phyloP scores from a whole-genome alignment of 2,329 filamentous ascomycete genomes.

The Aureobasidium sp. region DNA sequence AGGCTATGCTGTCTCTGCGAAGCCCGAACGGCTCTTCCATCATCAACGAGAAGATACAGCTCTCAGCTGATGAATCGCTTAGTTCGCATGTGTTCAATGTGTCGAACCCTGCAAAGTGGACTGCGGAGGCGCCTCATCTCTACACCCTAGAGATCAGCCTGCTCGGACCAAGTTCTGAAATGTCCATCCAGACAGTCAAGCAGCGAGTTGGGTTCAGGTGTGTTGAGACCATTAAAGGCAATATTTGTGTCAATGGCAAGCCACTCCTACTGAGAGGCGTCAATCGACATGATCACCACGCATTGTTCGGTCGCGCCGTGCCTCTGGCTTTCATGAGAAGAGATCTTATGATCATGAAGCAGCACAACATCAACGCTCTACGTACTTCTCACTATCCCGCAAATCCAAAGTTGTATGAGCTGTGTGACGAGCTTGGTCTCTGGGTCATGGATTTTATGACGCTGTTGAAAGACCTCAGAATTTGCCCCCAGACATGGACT shows the following conservation, averaged over 20 bases:
- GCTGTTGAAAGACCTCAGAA: constrained; percentile 19
- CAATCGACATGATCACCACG: constrained; percentile 65
- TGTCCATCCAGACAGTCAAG: constrained; percentile 30
- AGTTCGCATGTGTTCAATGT: constrained; percentile 26
- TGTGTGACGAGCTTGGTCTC: constrained; percentile 57
- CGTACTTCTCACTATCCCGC: constrained; percentile 61
- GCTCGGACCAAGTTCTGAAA: constrained; percentile 23
- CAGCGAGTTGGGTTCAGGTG: constrained; percentile 56
- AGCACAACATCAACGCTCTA: constrained; percentile 61
- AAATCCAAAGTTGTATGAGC: constrained; percentile 49
- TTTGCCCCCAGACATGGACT: constrained; percentile 37
- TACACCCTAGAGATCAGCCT: constrained; percentile 40
- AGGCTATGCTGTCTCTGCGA: background rate
- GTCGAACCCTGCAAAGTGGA: constrained; percentile 53
- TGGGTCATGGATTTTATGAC: constrained; percentile 48
- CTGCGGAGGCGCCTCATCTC: constrained; percentile 55
- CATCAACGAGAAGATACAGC: constrained; percentile 18
- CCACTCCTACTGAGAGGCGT: constrained; percentile 54
- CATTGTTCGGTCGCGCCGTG: constrained; percentile 52
- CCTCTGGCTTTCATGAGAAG: constrained; percentile 52
- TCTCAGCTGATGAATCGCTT: constrained; percentile 19
- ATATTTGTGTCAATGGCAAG: constrained; percentile 55
- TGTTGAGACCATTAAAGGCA: constrained; percentile 52
- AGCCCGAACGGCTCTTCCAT: background rate
- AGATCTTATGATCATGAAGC: constrained; percentile 61